phyloP scores from a whole-genome alignment of 1,284 basidiomycete species.

The Microbotryum lychnidis-dioicae region DNA sequence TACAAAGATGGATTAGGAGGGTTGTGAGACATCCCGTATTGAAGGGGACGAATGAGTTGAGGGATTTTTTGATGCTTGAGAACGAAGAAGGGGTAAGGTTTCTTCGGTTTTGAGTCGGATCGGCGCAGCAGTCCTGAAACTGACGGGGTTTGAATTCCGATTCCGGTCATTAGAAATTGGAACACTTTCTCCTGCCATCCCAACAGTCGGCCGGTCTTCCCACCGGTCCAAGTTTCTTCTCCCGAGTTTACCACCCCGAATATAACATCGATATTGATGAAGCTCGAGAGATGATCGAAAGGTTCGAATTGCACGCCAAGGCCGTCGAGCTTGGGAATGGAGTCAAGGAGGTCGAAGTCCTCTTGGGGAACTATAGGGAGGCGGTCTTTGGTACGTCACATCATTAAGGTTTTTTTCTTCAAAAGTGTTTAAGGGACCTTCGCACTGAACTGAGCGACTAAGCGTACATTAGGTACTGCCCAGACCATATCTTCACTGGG shows the following conservation, averaged over 20 bases:
- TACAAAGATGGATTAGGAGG: conserved; percentile 64
- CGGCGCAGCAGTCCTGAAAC: neutral
- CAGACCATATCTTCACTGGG: conserved; percentile 61
- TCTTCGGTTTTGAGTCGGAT: neutral
- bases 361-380: conserved; percentile 56
- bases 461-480: conserved; percentile 53
- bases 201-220: neutral
- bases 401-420: neutral
- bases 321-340: conserved; percentile 54
- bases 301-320: conserved; percentile 57
- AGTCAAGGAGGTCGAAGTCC: conserved; percentile 35
- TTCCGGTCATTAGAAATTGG: conserved; percentile 1
- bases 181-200: neutral
- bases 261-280: conserved; percentile 66
- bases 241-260: conserved; percentile 68
- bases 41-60: conserved; percentile 67
- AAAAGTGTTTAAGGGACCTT: no score
- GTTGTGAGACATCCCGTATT: conserved; percentile 69
- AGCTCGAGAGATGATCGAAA: conserved; percentile 34
- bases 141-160: neutral
- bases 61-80: conserved; percentile 71
- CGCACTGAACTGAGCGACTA: no score
- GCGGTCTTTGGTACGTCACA: conserved; percentile 54
- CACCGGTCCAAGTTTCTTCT: conserved; percentile 50
- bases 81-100: conserved; percentile 20